Evolutionary conservation across 805 yeast genomes (phyloP).

Genomic region (Komagataella mondaviorum): DNA sequence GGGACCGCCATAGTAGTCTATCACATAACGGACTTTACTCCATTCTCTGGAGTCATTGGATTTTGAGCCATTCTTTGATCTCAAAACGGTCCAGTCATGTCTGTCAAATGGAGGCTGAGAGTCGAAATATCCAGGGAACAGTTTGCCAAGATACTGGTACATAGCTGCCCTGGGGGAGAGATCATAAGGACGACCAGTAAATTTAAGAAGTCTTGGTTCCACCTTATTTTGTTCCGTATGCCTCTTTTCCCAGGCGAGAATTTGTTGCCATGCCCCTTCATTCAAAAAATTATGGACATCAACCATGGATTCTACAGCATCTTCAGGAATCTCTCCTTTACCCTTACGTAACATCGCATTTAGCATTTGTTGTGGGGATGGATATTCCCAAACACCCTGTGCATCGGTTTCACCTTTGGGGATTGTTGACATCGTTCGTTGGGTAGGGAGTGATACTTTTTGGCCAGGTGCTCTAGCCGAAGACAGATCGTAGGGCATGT

Average conservation of each 20-base stretch:
- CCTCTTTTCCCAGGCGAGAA: conserved; percentile 79
- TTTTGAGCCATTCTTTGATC: conserved; percentile 29
- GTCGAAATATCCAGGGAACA: conserved; percentile 63
- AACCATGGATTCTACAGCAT: conserved; percentile 94
- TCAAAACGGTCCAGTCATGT: conserved; percentile 95
- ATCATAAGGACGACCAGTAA: conserved; percentile 87
- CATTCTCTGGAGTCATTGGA: conserved; percentile 17
- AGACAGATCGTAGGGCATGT: conserved; percentile 72
- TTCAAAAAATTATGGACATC: conserved; percentile 91
- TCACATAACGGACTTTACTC: conserved; percentile 76
- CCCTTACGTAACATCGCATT: conserved; percentile 96
- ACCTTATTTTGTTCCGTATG: conserved; percentile 39
- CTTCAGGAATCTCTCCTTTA: conserved; percentile 83
- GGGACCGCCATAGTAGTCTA: conserved; percentile 94
- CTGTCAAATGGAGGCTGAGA: conserved; percentile 90
- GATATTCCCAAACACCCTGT: conserved; percentile 93
- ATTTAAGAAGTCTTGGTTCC: conserved; percentile 68
- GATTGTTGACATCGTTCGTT: conserved; percentile 70
- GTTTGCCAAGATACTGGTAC: conserved; percentile 48
- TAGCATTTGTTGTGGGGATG: conserved; percentile 98
- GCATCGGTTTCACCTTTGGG: conserved; percentile 62
- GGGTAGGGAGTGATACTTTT: conserved; percentile 62
- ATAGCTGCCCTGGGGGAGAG: conserved; percentile 74
- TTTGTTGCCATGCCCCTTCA: conserved; percentile 97
- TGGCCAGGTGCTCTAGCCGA: conserved; percentile 70